These are phyloP conservation scores for Babesia bovis DNA, from an alignment of 169 alveolate genomes.

Conservation along the genomic window DNA sequence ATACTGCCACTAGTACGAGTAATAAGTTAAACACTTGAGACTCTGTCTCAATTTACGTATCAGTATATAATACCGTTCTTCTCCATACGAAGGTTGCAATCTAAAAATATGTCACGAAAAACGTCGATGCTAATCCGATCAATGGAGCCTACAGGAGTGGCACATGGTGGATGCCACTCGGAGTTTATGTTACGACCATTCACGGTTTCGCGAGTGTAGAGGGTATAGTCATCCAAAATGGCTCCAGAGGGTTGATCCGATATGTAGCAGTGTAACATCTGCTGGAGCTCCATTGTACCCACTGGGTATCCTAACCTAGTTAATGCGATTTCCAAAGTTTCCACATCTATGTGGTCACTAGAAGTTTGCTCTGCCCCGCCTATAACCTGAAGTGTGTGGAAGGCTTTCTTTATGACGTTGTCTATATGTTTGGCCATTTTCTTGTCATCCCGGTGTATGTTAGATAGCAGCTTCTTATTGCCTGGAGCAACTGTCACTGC, in stretches of 20 bases:
- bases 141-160: background rate
- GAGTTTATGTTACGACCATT: conserved; percentile 10
- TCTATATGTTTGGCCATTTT: background rate
- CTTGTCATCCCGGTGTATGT: conserved; percentile 7
- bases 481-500: conserved; percentile 11
- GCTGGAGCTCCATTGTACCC: conserved; percentile 13
- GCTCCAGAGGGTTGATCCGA: background rate
- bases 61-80: conserved; percentile 39
- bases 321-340: conserved; percentile 19
- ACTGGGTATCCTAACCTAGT: conserved; percentile 26
- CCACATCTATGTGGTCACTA: background rate
- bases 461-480: conserved; percentile 32
- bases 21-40: no score
- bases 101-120: conserved; percentile 30
- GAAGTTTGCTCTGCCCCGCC: conserved; percentile 11
- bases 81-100: conserved; percentile 40
- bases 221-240: conserved; percentile 1
- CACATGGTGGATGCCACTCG: conserved; percentile 29
- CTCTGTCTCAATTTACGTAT: background rate
- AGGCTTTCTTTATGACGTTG: conserved; percentile 15
- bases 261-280: conserved; percentile 19
- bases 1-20: no score
- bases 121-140: background rate
- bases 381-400: conserved; percentile 17
- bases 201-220: conserved; percentile 16